Base-by-base conservation (phyloP, 768 basidiomycete species). In the Galerina marginata region DNA sequence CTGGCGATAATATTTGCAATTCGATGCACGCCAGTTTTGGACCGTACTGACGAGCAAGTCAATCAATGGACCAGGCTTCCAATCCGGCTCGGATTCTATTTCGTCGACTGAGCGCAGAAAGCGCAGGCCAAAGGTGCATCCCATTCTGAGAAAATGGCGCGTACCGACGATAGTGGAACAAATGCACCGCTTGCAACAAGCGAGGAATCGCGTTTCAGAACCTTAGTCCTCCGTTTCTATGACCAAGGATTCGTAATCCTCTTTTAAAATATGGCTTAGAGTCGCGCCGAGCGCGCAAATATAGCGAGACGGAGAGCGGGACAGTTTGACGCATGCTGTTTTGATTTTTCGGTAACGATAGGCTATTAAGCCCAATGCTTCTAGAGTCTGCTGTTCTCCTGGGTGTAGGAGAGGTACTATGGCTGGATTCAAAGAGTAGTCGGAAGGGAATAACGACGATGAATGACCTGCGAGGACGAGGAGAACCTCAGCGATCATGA, bases 401-500 rank as follows among this genome's bases (percentile, higher is more conserved):
- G 95, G 95, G 68, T 97, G 95, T 3, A 97, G 84, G 14, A 95
- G 85, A 3, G 86, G 80, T 6, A 73, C 59, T 67, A 94, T 89
- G 0, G 87, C 82, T 4, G 90, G 85, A 68, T 87, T 83, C 43
- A 92, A 69, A 36, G 75, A 76, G 59, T 86, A 78, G 57, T 85
- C 87, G 25, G 74, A 67, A 15, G 86, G 81, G 74, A 97, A 95
- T 53, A 97, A 79, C 1, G 93, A 91, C 0, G 95, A 96, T 4
- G 86, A 81, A 76, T 97, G 94, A 39, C 95, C 95, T 2, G 91
- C 88, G 49, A 97, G 87, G 54, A 95, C 81, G 58, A 95, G 85
- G 46, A 96, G 83, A 56, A 96, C 79, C 75, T 96, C 95, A 66
- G 93, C 89, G 63, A 96, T 92, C 95, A 96, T 95, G 60, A 51